Base-by-base conservation (phyloP, 768 basidiomycete genomes). In the Auricularia auricula-judae region DNA sequence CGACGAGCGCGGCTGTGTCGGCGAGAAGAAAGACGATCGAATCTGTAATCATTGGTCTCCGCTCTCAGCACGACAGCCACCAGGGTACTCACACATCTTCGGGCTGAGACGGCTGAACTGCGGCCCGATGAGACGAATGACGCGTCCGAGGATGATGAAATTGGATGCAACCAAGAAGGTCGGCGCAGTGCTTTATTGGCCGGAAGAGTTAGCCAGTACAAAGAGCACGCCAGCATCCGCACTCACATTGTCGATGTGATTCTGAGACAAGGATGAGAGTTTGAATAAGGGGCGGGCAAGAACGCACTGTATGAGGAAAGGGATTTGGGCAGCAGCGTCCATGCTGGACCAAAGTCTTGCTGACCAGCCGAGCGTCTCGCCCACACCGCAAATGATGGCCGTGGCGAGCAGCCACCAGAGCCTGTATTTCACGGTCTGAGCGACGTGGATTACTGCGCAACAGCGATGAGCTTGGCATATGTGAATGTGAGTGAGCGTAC, bases 1-100 rank as follows among this genome's bases (percentile, higher is more conserved):
- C 72, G n/a, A 84, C 72, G 23, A 89, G 77, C 14, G 86, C 81
- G 42, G 85, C 71, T 23, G 86, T 69, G 67, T 89, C 88, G 23
- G 68, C 69, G 21, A 51, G 66, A 63, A 74, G 69, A 66, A 76
- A 75, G 21, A 73, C 33, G 54, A 73, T 66, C 4, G 72, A 69
- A 67, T 74, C 47, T 65, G 33, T 12, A 29, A 29, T 29, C 29
- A 29, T 29, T 29, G 2, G 29, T 29, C 29, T 29, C 29, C 29
- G 29, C 29, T 29, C 29, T 29, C 29, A 29, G 29, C 29, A 29
- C 29, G 29, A 29, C 29, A 29, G 29, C 29, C 29, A 29, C 29
- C 1, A 29, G 29, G 29, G 29, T 29, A 76, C 79, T 53, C 67
- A 82, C 82, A 83, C 65, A 69, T 70, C 63, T 68, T 73, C 1